A percentile compares a stretch with the other conserved stretches of the same genome.
Evolutionary conservation across 208 protist genomes (phyloP).

Genomic region (Porcisia hertigi): DNA sequence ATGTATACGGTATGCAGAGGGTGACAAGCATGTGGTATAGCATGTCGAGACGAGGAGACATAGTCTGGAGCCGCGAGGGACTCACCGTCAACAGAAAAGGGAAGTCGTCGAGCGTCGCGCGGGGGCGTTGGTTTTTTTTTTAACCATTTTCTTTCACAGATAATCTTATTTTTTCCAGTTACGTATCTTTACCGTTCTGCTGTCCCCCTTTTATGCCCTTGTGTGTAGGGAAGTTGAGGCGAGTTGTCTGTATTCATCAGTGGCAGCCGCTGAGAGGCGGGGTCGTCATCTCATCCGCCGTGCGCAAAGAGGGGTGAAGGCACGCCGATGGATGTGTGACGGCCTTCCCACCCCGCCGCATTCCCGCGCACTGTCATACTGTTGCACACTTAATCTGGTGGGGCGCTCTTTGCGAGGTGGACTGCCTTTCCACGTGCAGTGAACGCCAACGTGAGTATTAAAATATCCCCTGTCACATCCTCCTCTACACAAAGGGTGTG

Average conservation of each 20-base stretch:
- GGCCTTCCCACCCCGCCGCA: background rate
- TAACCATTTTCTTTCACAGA: background rate
- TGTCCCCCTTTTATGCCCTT: background rate
- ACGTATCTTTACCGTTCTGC: background rate
- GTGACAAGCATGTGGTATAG: background rate
- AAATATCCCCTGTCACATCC: background rate
- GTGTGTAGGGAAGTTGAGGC: background rate
- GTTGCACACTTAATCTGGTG: background rate
- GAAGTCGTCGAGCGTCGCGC: background rate
- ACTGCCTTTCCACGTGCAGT: background rate
- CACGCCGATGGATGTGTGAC: background rate
- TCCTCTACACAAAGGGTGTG: background rate
- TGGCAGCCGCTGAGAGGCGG: background rate
- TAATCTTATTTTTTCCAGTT: background rate
- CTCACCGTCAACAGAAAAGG: background rate
- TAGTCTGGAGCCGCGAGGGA: background rate
- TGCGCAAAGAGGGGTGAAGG: background rate
- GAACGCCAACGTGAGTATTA: background rate
- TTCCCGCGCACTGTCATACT: background rate
- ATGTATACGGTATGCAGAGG: background rate
- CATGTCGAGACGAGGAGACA: background rate
- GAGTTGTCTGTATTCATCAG: background rate
- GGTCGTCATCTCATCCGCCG: background rate
- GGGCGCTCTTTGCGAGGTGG: background rate
- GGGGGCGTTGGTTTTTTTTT: background rate